Base-by-base conservation (phyloP, 2,329 filamentous ascomycete species). In the Aureobasidium vineae region DNA sequence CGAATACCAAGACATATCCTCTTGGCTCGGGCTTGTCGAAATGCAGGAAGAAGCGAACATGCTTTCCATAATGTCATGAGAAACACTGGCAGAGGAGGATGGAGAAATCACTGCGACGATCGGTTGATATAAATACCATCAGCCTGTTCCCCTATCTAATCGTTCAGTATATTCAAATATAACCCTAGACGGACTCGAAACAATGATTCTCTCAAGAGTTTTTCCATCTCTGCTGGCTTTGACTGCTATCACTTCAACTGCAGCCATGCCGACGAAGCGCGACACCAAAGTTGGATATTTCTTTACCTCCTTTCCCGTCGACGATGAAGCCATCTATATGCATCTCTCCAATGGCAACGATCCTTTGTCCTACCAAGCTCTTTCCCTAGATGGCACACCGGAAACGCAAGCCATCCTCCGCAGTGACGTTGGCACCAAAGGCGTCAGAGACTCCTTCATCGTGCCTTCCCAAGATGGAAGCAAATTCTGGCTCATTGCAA, bases 81-180 rank as follows among this genome's bases (percentile, higher is more conserved):
- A 26, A 41, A 41, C 16, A 40, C 26, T 21, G n/a, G 6, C 23
- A 33, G 8, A 54, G 8, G 50, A 38, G 26, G 16, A 59, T 21
- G 40, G 38, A 45, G 54, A 26, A 45, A 45, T 43, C 33, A 31
- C 23, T 21, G 23, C 54, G 54, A 33, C 40, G 40, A 45, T 59
- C 54, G 54, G 54, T 45, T 59, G 54, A 59, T 45, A 59, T 59
- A 59, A 59, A 59, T 11, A 45, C n/a, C 54, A 59, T 59, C 54
- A 43, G 54, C 40, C 54, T 43, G 54, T 45, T 43, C 54, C 38
- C 4, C 40, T 59, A 31, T 45, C 26, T 7, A 45, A 31, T 28
- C 13, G 5, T 40, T 8, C 40, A 45, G 16, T 15, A 16, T 45
- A 16, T 13, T 15, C 23, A 45, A 5, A 40, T 59, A 59, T 59